phyloP scores from a whole-genome alignment of 2,329 filamentous ascomycete species.

The Blumeriella jaapii region DNA sequence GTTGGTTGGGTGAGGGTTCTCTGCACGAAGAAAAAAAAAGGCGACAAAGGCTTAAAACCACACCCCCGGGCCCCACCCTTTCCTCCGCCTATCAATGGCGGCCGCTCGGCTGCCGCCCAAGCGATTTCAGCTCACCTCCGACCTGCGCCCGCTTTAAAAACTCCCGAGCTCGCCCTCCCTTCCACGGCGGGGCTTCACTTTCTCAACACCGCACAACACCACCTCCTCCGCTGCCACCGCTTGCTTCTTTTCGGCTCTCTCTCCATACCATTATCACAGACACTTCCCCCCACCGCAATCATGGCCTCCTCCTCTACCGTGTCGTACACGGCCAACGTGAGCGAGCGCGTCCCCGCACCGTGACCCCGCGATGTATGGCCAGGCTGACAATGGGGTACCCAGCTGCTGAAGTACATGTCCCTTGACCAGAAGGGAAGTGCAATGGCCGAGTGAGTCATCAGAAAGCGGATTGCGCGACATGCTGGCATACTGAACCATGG shows the following conservation, averaged over 20 bases:
- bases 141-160: too few relatives aligned
- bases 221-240: too few relatives aligned
- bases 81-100: too few relatives aligned
- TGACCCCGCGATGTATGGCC: slow-evolving; percentile 11
- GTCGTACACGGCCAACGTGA: slow-evolving; percentile 31
- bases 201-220: slow-evolving; percentile 3
- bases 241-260: too few relatives aligned
- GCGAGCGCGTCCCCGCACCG: slow-evolving; percentile 22
- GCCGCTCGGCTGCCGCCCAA: too few relatives aligned
- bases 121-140: too few relatives aligned
- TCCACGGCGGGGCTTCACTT: not conserved
- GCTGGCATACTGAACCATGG: slow-evolving; percentile 39
- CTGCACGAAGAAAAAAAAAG: too few relatives aligned
- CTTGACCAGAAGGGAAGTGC: slow-evolving; percentile 81
- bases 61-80: too few relatives aligned
- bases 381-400: slow-evolving; percentile 32
- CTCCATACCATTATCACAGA: too few relatives aligned
- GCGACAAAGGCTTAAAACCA: too few relatives aligned
- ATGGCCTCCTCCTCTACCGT: slow-evolving; percentile 26
- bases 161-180: slow-evolving; percentile 1
- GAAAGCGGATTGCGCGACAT: not conserved
- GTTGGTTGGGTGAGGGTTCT: too few relatives aligned
- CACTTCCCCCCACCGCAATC: slow-evolving; percentile 16
- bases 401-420: slow-evolving; percentile 84
- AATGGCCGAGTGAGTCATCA: slow-evolving; percentile 80